Conservation (phyloP, 176 grass and related monocot genomes). For the Oryza longistaminata region DNA sequence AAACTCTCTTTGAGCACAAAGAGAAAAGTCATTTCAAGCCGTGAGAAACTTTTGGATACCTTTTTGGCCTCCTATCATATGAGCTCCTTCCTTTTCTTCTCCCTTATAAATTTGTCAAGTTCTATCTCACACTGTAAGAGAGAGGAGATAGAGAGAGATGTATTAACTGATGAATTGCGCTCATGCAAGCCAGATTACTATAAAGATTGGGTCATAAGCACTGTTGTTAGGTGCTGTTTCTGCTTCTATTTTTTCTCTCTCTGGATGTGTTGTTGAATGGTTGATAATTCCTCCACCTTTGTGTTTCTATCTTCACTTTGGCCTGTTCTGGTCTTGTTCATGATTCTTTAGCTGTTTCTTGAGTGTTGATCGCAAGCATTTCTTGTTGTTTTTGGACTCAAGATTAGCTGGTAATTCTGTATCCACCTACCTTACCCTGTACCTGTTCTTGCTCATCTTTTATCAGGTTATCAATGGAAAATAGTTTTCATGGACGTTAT, state of each 20-base stretch:
- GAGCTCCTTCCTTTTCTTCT: slow-evolving; percentile 3
- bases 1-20: slow-evolving; percentile 6
- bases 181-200: slow-evolving; percentile 18
- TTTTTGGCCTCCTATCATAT: slow-evolving; percentile 45
- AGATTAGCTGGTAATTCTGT: slow-evolving; percentile 24
- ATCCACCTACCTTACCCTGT: slow-evolving; percentile 32
- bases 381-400: slow-evolving; percentile 1
- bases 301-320: not conserved
- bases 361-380: slow-evolving; percentile 17
- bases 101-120: slow-evolving; percentile 45
- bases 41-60: slow-evolving; percentile 35
- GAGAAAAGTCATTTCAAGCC: slow-evolving; percentile 15
- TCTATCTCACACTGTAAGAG: slow-evolving; percentile 21
- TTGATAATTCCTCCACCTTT: slow-evolving; percentile 33
- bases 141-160: slow-evolving; percentile 22
- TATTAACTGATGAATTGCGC: slow-evolving; percentile 36
- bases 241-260: slow-evolving; percentile 32
- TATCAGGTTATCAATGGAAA: slow-evolving; percentile 28
- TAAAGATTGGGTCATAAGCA: slow-evolving; percentile 19
- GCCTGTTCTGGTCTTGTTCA: slow-evolving; percentile 3
- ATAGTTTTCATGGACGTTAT: slow-evolving; percentile 11
- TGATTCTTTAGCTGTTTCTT: slow-evolving; percentile 28
- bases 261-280: slow-evolving; percentile 28
- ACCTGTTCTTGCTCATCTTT: slow-evolving; percentile 8
- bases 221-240: slow-evolving; percentile 38